These are phyloP conservation scores for Erythrophleum fordii DNA, from an alignment of 306 rosid genomes.

Conservation along the genomic window DNA sequence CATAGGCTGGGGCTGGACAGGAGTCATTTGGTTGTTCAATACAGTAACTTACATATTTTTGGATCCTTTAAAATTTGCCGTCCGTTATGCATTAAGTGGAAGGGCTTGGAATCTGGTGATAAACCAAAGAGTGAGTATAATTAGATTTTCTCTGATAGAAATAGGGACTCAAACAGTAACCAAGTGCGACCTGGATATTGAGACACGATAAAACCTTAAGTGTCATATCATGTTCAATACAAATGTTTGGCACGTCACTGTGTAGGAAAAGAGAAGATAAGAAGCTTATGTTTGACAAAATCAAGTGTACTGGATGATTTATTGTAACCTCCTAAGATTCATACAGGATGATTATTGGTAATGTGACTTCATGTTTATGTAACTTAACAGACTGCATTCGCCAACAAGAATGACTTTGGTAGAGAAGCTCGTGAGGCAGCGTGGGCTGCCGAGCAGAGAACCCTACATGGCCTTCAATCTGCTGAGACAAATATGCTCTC, in stretches of 20 bases:
- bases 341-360: neutral
- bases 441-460: conserved; percentile 79
- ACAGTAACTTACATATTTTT: conserved; percentile 54
- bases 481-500: conserved; percentile 40
- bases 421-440: conserved; percentile 75
- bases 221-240: too few relatives aligned
- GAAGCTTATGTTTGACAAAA: too few relatives aligned
- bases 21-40: conserved; percentile 69
- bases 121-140: conserved; percentile 64
- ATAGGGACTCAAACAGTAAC: too few relatives aligned
- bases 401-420: conserved; percentile 68
- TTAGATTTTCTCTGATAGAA: neutral
- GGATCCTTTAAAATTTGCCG: conserved; percentile 81
- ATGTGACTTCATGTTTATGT: conserved; percentile 16
- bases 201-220: too few relatives aligned
- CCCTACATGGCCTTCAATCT: conserved; percentile 67
- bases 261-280: too few relatives aligned
- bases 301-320: too few relatives aligned
- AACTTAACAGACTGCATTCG: conserved; percentile 74
- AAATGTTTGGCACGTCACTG: too few relatives aligned
- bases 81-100: conserved; percentile 72
- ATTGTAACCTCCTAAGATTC: too few relatives aligned
- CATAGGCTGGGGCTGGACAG: conserved; percentile 77
- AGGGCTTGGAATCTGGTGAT: conserved; percentile 71
- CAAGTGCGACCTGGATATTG: too few relatives aligned